Base-by-base conservation (phyloP, 1,139 yeast genomes). In the Saccharomyces hybrid region DNA sequence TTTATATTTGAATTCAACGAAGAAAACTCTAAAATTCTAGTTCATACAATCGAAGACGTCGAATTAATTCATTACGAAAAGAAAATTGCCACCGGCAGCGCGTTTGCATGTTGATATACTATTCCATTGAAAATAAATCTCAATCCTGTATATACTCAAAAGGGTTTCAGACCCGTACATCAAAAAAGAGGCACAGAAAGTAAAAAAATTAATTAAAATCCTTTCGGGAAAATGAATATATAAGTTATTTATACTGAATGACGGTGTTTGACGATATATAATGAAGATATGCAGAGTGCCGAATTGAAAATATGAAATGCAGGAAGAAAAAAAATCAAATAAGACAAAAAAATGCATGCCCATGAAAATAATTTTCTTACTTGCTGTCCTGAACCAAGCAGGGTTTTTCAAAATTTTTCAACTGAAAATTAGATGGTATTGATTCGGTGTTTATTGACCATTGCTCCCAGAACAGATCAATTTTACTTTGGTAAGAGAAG, bases 21-120 rank as follows among this genome's bases (percentile, higher is more conserved):
- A 13, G 75, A 76, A 32, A 84, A 87, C 68, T 78, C 80, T 53
- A 67, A 75, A 57, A 80, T 89, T 26, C 55, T 76, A 31, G 88
- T 83, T n/a, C 93, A 88, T 66, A 84, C 90, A 1, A 78, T 89
- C 48, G 95, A 88, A 60, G 82, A 87, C 64, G 78, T 89, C 56
- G 88, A 87, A 63, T 78, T 87, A 57, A 72, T 84, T 51, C 86
- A 83, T 54, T 67, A 68, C 50, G 69, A 70, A 34, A 70, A 68
- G 32, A 61, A 56, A 44, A 44, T 52, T 38, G 9, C 50, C 30
- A 26, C 54, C 41, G 38, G 52, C 48, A 27, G 54, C 42, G 56
- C 60, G 9, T 48, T 61, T 47, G 61, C 61, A 13, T 59, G 60
- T 49, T 57, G 31, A 54, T 14, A 13, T 23, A 8, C 3, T 32